Base-by-base conservation (phyloP, 306 rosid genomes). In the Oemleria cerasiformis region DNA sequence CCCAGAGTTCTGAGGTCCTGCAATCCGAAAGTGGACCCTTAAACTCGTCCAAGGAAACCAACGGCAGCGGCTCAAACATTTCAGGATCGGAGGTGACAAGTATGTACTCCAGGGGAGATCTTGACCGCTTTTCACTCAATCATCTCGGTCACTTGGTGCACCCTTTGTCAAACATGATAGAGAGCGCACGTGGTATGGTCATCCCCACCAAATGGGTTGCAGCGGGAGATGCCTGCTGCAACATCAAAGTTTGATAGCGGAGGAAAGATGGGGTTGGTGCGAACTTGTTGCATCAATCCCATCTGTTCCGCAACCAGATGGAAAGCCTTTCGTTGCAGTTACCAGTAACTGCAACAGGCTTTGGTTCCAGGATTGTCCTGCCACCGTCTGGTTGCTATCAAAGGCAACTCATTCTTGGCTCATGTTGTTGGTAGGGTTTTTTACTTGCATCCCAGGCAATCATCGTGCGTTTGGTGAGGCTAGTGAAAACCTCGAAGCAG, bases 371-470 rank as follows among this genome's bases (percentile, higher is more conserved):
- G 81, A 36, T 83, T 8, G 78, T 55, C 84, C 79, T 13, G 2
- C 50, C 69, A 49, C 49, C 88, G 58, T 83, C 82, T 80, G 97
- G 97, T 84, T 80, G 85, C 73, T 67, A 49, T 66, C 73, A 60
- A 79, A 21, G 89, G 92, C 96, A 90, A 87, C 13, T 84, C 92
- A 84, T 87, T 71, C 90, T 81, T 88, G 96, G 96, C 97, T 91
- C 95, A 81, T 58, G 73, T 7, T 15, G 61, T 13, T 63, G 41
- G 45, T 45, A 53, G 19, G 64, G 77, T 70, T 70, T 42, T 42
- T 30, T 30, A 19, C 53, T 77, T 77, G 73, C 73, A 63, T 71
- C 70, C 73, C 73, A 74, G 59, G 65, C 56, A 65, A 73, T 64
- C 73, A 77, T 56, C 73, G 58, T 56, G 77, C 70, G n/a, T 15